A percentile compares a stretch with the other conserved stretches of the same genome.
phyloP scores from a whole-genome alignment of 2,329 filamentous ascomycete species.

The Cladosporium cucumerinum region DNA sequence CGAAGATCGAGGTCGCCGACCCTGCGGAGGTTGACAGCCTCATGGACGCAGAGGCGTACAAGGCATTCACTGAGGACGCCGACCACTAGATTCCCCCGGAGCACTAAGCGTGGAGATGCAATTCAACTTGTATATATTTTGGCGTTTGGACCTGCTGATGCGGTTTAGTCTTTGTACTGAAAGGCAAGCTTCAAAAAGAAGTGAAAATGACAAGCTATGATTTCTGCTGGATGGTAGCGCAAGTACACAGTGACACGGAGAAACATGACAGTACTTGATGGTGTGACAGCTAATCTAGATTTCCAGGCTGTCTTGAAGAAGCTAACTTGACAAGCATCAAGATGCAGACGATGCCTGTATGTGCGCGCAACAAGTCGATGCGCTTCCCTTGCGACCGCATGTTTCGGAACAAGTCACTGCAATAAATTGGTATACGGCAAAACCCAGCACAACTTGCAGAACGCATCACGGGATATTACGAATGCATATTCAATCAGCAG shows the following conservation, averaged over 20 bases:
- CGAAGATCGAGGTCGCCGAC: slow-evolving; percentile 75
- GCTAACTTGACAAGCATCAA: background rate
- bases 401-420: background rate
- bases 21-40: slow-evolving; percentile 67
- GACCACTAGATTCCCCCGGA: slow-evolving; percentile 5
- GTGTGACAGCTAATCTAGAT: background rate
- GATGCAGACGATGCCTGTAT: background rate
- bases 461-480: background rate
- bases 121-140: slow-evolving; percentile 15
- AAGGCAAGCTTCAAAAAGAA: background rate
- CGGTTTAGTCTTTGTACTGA: background rate
- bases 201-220: background rate
- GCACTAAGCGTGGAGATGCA: slow-evolving; percentile 1
- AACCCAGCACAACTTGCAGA: background rate
- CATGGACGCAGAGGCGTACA: slow-evolving; percentile 77
- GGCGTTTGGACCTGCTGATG: background rate
- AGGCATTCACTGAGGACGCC: slow-evolving; percentile 62
- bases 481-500: background rate
- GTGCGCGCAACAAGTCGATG: background rate
- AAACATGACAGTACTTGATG: background rate
- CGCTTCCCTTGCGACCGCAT: background rate
- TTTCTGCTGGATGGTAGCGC: background rate
- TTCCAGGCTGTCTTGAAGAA: background rate
- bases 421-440: too few relatives aligned
- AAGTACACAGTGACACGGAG: background rate